Conservation (phyloP, 192 early-diverging fungal genomes). For the Piromyces finnis region DNA sequence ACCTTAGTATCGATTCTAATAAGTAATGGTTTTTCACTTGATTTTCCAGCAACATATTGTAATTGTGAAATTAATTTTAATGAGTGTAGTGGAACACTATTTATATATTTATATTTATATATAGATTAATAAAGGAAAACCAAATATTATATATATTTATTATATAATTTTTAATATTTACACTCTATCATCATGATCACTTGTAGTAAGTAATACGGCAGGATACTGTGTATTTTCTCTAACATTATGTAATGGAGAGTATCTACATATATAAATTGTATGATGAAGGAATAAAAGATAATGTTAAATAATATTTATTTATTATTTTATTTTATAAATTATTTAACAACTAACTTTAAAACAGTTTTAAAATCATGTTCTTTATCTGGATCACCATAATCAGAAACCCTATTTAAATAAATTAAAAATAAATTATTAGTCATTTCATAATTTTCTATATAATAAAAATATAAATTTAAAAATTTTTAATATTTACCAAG, state of each 20-base stretch:
- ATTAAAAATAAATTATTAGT: background rate
- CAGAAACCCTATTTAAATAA: background rate
- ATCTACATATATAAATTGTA: constrained; percentile 1
- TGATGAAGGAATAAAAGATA: background rate
- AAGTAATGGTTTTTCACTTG: constrained; percentile 31
- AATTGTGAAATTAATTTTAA: constrained; percentile 41
- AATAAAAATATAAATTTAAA: constrained; percentile 13
- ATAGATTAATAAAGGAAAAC: background rate
- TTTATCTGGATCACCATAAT: constrained; percentile 17
- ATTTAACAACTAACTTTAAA: too few species aligned
- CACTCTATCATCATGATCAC: constrained; percentile 54
- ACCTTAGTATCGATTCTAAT: constrained; percentile 40
- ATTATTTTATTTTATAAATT: too few species aligned
- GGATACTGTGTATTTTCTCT: constrained; percentile 25
- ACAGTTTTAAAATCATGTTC: constrained; percentile 45
- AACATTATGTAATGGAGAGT: constrained; percentile 56
- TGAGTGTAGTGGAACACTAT: constrained; percentile 36
- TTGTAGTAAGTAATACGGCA: constrained; percentile 35
- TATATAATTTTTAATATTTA: constrained; percentile 4
- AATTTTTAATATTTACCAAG: constrained; percentile 15
- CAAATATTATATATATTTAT: background rate
- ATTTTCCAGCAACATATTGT: constrained; percentile 24
- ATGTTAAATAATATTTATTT: too few species aligned
- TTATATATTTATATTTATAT: background rate
- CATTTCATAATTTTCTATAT: too few species aligned